Evolutionary conservation across 2,329 filamentous ascomycete species (phyloP).

Genomic region (Colletotrichum theobromicola): DNA sequence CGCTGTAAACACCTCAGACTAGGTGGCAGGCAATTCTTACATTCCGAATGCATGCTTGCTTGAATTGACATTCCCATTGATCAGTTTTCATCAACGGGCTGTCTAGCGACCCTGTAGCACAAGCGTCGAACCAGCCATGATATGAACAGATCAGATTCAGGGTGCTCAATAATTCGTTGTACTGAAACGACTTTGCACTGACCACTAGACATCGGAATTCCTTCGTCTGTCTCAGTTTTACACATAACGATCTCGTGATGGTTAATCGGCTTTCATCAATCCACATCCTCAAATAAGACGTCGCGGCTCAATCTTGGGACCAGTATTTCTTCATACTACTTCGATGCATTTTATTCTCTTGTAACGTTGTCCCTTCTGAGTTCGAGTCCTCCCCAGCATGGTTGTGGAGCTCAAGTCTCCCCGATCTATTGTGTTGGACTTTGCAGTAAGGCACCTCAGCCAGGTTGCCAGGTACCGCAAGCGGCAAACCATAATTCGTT

Average conservation of each 20-base stretch:
- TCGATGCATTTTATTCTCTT: fast-evolving
- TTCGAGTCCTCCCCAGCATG: not conserved
- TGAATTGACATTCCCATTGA: not conserved
- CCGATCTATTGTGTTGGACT: not conserved
- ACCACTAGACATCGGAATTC: not conserved
- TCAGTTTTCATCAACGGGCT: not conserved
- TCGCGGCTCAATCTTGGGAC: not conserved
- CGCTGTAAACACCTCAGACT: not conserved
- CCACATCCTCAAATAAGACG: fast-evolving
- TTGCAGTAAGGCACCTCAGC: not conserved
- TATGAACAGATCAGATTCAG: not conserved
- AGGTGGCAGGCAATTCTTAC: not conserved
- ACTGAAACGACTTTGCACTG: not conserved
- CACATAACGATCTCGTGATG: not conserved
- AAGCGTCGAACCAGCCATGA: not conserved
- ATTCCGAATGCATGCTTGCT: not conserved
- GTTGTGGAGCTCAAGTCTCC: not conserved
- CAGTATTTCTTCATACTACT: fast-evolving
- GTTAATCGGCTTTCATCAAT: not conserved
- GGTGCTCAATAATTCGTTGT: not conserved
- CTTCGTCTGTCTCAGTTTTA: not conserved
- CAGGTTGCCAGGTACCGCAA: too few relatives aligned
- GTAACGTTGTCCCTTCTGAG: fast-evolving
- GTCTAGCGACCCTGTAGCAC: not conserved
- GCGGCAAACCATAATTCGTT: conserved; percentile 2